Evolutionary conservation across 129 eudicot species (phyloP).

Genomic region (Erigeron canadensis): DNA sequence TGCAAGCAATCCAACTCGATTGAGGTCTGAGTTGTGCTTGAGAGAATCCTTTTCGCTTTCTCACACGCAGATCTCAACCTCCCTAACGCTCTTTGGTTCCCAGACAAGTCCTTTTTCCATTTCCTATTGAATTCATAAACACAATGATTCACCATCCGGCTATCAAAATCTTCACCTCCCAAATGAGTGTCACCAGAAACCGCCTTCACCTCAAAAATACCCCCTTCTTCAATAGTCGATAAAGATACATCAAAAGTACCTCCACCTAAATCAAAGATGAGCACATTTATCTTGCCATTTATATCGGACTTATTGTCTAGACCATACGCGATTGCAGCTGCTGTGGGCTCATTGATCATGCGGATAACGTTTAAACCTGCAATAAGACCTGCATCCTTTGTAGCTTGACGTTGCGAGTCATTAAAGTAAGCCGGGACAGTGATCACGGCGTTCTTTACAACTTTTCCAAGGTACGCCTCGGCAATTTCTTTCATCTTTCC

Average conservation of each 20-base stretch:
- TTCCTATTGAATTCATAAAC: slow-evolving; percentile 21
- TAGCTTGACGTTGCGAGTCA: slow-evolving; percentile 34
- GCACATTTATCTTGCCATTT: slow-evolving; percentile 10
- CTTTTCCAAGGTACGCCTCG: slow-evolving; percentile 26
- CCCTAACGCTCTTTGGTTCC: slow-evolving; percentile 22
- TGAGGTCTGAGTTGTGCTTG: slow-evolving; percentile 16
- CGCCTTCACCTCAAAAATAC: slow-evolving; percentile 21
- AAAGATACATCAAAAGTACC: slow-evolving; percentile 37
- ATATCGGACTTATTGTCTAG: slow-evolving; percentile 13
- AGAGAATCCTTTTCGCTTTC: slow-evolving; percentile 32
- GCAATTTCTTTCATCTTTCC: slow-evolving; percentile 31
- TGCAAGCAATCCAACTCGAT: slow-evolving; percentile 25
- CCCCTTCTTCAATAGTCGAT: not conserved
- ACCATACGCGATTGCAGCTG: slow-evolving; percentile 36
- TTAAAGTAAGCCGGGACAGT: slow-evolving; percentile 29
- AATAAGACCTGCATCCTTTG: slow-evolving; percentile 29
- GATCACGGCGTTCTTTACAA: slow-evolving; percentile 22
- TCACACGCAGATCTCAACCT: slow-evolving; percentile 34
- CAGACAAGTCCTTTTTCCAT: slow-evolving; percentile 13
- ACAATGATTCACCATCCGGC: slow-evolving; percentile 26
- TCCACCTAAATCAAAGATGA: slow-evolving; percentile 30
- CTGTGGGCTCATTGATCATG: slow-evolving; percentile 32
- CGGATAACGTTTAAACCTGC: slow-evolving; percentile 24
- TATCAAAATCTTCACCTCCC: slow-evolving; percentile 32
- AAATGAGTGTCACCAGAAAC: slow-evolving; percentile 32